Conservation (phyloP, 1,139 yeast genomes). For the Blastobotrys buckinghamii region DNA sequence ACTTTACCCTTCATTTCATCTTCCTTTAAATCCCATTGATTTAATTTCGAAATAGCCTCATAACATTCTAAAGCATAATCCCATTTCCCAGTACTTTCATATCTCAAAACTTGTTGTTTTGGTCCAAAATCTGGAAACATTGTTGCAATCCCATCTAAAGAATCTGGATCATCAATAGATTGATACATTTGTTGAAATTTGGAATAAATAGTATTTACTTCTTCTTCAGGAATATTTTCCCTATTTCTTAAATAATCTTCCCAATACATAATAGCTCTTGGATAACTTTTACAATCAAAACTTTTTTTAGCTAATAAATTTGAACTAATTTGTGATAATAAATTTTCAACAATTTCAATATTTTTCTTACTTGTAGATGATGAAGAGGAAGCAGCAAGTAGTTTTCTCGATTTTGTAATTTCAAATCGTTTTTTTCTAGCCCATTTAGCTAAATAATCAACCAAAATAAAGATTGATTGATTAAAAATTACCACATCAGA, state of each 20-base stretch:
- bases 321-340: constrained; percentile 55
- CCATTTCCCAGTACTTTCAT: constrained; percentile 87
- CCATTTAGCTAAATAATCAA: constrained; percentile 88
- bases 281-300: constrained; percentile 78
- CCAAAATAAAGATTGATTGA: constrained; percentile 65
- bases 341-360: constrained; percentile 33
- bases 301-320: constrained; percentile 71
- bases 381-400: not conserved
- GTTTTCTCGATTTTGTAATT: not conserved
- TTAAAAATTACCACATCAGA: constrained; percentile 53
- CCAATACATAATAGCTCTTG: constrained; percentile 80
- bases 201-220: constrained; percentile 33
- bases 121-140: constrained; percentile 64
- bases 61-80: constrained; percentile 82
- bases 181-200: constrained; percentile 72
- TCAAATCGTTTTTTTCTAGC: constrained; percentile 34
- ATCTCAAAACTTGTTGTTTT: constrained; percentile 66
- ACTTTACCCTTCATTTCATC: constrained; percentile 29
- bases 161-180: constrained; percentile 81
- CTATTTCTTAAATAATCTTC: constrained; percentile 64
- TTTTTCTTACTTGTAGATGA: not conserved
- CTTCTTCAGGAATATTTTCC: constrained; percentile 24
- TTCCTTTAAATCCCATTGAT: constrained; percentile 33
- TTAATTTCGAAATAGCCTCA: constrained; percentile 53
- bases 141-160: constrained; percentile 80